Evolutionary conservation across 2,329 filamentous ascomycete species (phyloP).

Genomic region (Chrysosporium queenslandicum): DNA sequence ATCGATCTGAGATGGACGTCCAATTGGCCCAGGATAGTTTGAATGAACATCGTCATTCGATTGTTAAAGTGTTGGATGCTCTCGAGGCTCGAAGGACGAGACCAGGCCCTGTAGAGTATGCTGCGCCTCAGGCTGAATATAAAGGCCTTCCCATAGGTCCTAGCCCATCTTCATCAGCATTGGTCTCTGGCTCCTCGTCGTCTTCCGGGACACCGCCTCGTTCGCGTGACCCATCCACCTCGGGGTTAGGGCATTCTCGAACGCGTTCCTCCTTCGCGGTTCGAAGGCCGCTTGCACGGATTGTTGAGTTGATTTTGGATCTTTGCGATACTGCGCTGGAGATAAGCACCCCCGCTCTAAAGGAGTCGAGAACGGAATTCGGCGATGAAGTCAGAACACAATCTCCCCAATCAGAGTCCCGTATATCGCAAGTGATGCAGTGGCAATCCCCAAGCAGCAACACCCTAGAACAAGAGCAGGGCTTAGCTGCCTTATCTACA

Average conservation of each 20-base stretch:
- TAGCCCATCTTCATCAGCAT: slow-evolving; percentile 57
- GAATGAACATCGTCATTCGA: slow-evolving; percentile 82
- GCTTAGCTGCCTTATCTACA: slow-evolving; percentile 72
- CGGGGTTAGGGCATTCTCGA: slow-evolving; percentile 66
- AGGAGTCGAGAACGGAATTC: slow-evolving; percentile 59
- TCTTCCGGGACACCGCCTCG: slow-evolving; percentile 56
- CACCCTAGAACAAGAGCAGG: slow-evolving; percentile 86
- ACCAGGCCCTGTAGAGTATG: slow-evolving; percentile 32
- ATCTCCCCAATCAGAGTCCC: slow-evolving; percentile 89
- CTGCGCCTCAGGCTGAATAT: slow-evolving; percentile 63
- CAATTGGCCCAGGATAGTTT: slow-evolving; percentile 90
- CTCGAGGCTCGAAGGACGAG: slow-evolving; percentile 57
- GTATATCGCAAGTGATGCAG: slow-evolving; percentile 85
- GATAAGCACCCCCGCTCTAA: slow-evolving; percentile 87
- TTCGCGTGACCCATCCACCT: slow-evolving; percentile 56
- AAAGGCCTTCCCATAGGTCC: slow-evolving; percentile 79
- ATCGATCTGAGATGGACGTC: slow-evolving; percentile 94
- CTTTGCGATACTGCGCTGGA: slow-evolving; percentile 92
- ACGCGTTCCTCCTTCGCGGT: slow-evolving; percentile 76
- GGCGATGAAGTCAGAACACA: slow-evolving; percentile 76
- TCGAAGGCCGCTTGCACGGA: slow-evolving; percentile 76
- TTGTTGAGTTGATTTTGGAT: slow-evolving; percentile 89
- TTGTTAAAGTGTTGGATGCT: slow-evolving; percentile 89
- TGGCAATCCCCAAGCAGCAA: slow-evolving; percentile 94
- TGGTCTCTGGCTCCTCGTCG: slow-evolving; percentile 59